Evolutionary conservation across 2,329 filamentous ascomycete species (phyloP), one percentile per base, ranked within the genome.

Genomic region (Aureobasidium leucospermi): DNA sequence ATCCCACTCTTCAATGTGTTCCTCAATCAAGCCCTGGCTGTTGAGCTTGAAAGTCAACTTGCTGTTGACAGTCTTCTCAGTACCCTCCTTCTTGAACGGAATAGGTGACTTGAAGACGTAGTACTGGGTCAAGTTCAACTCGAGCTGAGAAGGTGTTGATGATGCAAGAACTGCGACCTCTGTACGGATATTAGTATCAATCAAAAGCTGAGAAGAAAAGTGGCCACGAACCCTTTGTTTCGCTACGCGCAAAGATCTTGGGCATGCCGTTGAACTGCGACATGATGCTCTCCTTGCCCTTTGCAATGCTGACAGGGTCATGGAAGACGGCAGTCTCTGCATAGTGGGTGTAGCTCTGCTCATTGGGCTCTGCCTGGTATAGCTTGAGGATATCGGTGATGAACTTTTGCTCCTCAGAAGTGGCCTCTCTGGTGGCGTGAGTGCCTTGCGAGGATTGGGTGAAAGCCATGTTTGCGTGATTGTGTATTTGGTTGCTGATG

Each of bases 1-100:
- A 49, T 67, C 65, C 66, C 66, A 68, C 45, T 68, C 66, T 57
- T 68, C 66, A 58, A 66, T 63, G 38, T 68, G 66, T 47, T 68
- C 63, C 59, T 64, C 53, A 15, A 68, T 67, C 52, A 65, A 47
- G 3, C 66, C 66, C 13, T 65, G 53, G 19, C 58, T 34, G 57
- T 67, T 63, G 51, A 67, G 38, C 60, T 65, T 61, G 52, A 68
- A 58, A 11, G 66, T 67, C 16, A 68, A 58, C 60, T 67, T 67
- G 38, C 60, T 63, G 36, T 66, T 67, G 43, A 68, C 32, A 9
- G 64, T 67, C 60, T 66, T 68, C 60, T 65, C 65, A 2, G 51
- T 23, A n/a, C 59, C 59, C 34, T 60, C 59, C 51, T 60, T 60
- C 16, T 60, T 60, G 42, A 60, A 52, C 3, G 59, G 59, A 15